These are phyloP conservation scores for Coemansia sp. DNA, from an alignment of 192 early-diverging fungal genomes.

Conservation along the genomic window DNA sequence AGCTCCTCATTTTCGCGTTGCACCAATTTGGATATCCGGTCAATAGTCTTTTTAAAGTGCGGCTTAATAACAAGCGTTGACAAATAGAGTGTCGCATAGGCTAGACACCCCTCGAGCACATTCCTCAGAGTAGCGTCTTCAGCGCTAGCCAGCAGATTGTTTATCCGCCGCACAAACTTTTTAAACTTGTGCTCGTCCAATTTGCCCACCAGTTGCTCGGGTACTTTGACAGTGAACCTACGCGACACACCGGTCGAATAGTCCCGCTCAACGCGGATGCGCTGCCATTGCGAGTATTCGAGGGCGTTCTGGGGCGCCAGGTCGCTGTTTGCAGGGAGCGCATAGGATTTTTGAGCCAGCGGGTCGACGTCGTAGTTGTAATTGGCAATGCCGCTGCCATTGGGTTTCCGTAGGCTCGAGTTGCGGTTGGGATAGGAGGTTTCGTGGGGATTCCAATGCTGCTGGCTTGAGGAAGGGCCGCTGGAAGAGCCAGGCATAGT, in stretches of 20 bases:
- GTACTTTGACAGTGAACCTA: slow-evolving; percentile 36
- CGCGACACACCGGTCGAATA: slow-evolving; percentile 45
- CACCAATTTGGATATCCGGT: slow-evolving; percentile 30
- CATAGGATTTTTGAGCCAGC: slow-evolving; percentile 24
- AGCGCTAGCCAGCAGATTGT: slow-evolving; percentile 41
- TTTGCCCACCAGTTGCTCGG: slow-evolving; percentile 37
- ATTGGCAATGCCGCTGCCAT: neutral
- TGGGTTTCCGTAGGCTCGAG: slow-evolving; percentile 1
- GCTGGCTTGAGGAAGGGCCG: neutral
- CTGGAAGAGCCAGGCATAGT: neutral
- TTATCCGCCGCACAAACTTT: slow-evolving; percentile 41
- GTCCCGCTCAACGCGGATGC: slow-evolving; percentile 50
- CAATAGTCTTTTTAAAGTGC: slow-evolving; percentile 31
- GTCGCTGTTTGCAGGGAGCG: slow-evolving; percentile 14
- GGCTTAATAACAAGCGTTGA: slow-evolving; percentile 48
- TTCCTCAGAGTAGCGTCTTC: slow-evolving; percentile 48
- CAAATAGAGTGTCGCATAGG: slow-evolving; percentile 50
- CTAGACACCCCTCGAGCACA: slow-evolving; percentile 47
- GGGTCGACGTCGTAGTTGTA: neutral
- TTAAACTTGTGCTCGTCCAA: slow-evolving; percentile 42
- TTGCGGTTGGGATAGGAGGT: neutral
- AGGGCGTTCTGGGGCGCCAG: slow-evolving; percentile 10
- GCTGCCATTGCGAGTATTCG: slow-evolving; percentile 21
- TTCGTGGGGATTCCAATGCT: slow-evolving; percentile 4
- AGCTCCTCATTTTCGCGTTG: slow-evolving; percentile 36